phyloP scores from a whole-genome alignment of 2,329 filamentous ascomycete species.

The Dactylonectria macrodidyma region DNA sequence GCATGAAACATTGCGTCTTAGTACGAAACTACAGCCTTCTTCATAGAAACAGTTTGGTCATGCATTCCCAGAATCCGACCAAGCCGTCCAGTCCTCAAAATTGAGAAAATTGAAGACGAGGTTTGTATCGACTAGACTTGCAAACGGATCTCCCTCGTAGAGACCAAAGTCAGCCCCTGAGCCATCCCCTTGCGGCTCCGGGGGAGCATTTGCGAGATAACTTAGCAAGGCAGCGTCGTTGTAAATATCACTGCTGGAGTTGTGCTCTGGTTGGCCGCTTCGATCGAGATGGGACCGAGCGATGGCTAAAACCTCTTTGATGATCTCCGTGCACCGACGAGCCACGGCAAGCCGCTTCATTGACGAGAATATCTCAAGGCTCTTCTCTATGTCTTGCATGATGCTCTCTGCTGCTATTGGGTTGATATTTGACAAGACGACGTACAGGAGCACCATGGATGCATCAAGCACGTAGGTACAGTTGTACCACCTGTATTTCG shows the following conservation, averaged over 20 bases:
- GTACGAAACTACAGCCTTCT: neutral
- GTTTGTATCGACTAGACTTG: slow-evolving; percentile 14
- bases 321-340: slow-evolving; percentile 25
- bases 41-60: neutral
- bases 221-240: slow-evolving; percentile 14
- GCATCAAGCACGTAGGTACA: slow-evolving; percentile 29
- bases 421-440: slow-evolving; percentile 19
- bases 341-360: slow-evolving; percentile 27
- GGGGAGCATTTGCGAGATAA: slow-evolving; percentile 15
- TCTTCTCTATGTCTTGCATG: slow-evolving; percentile 27
- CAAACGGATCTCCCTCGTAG: neutral
- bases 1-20: neutral
- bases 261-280: neutral
- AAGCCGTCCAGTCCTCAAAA: slow-evolving; percentile 22
- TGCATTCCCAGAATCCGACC: slow-evolving; percentile 16
- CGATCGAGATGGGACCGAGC: slow-evolving; percentile 17
- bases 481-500: slow-evolving; percentile 25
- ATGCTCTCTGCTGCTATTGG: slow-evolving; percentile 1
- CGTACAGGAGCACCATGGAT: slow-evolving; percentile 29
- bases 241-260: slow-evolving; percentile 2
- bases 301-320: slow-evolving; percentile 19
- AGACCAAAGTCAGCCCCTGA: neutral
- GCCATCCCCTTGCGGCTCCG: neutral
- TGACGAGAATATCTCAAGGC: slow-evolving; percentile 26
- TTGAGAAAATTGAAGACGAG: slow-evolving; percentile 22